Evolutionary conservation across 768 basidiomycete species (phyloP).

Genomic region (Lactifluus pinguis): DNA sequence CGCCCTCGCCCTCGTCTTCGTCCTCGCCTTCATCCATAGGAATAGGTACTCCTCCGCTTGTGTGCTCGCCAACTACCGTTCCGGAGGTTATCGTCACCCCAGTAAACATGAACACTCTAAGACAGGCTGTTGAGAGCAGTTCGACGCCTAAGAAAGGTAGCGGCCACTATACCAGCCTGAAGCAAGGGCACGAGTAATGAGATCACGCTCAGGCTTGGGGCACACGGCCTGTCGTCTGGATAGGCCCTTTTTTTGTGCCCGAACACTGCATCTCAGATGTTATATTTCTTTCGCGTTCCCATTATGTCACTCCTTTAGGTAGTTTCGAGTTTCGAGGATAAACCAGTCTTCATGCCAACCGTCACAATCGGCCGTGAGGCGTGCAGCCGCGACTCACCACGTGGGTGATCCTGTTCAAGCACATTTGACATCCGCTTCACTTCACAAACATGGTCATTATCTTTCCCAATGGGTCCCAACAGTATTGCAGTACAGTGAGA

Average conservation of each 20-base stretch:
- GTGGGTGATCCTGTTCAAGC: not conserved
- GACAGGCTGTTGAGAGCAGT: conserved; percentile 6
- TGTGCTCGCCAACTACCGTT: not conserved
- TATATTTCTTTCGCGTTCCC: not conserved
- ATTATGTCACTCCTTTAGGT: not conserved
- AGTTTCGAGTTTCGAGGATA: not conserved
- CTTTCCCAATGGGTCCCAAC: too few relatives aligned
- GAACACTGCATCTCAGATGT: not conserved
- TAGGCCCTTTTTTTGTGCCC: not conserved
- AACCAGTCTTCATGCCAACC: not conserved
- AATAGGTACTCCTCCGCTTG: not conserved
- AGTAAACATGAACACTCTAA: not conserved
- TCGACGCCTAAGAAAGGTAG: conserved; percentile 10
- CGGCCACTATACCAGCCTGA: not conserved
- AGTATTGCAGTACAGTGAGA: too few relatives aligned
- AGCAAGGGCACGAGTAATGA: not conserved
- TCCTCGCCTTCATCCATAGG: not conserved
- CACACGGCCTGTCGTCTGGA: not conserved
- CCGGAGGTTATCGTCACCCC: conserved; percentile 5
- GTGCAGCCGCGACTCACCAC: not conserved
- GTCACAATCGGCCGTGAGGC: not conserved
- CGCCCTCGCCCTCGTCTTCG: not conserved
- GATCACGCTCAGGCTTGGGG: too few relatives aligned
- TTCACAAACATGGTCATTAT: too few relatives aligned
- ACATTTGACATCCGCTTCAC: too few relatives aligned